phyloP scores from a whole-genome alignment of 73 alveolate genomes.

The Halteria grandinella region DNA sequence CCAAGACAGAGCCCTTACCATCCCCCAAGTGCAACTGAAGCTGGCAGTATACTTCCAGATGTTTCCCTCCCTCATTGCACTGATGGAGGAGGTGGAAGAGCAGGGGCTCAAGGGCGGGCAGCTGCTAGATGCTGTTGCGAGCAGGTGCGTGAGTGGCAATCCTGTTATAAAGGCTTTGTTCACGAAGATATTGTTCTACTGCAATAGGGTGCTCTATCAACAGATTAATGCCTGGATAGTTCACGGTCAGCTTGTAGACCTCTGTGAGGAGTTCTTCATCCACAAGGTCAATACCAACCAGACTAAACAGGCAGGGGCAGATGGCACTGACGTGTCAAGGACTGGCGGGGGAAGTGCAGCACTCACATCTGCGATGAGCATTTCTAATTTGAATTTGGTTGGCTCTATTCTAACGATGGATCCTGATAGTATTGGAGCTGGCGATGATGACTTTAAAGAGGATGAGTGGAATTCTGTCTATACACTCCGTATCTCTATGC shows the following conservation, averaged over 20 bases:
- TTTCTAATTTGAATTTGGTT: slow-evolving; percentile 1
- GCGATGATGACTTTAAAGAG: slow-evolving; percentile 34
- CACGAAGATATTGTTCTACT: slow-evolving; percentile 55
- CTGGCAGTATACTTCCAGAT: slow-evolving; percentile 52
- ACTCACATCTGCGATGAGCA: background rate
- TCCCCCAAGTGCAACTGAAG: slow-evolving; percentile 46
- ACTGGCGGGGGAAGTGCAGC: slow-evolving; percentile 1
- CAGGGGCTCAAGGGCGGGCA: slow-evolving; percentile 73
- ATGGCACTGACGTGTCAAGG: slow-evolving; percentile 14
- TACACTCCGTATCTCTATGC: slow-evolving; percentile 67
- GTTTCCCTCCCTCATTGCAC: slow-evolving; percentile 54
- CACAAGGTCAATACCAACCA: slow-evolving; percentile 48
- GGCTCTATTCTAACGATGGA: slow-evolving; percentile 42
- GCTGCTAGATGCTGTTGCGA: slow-evolving; percentile 54
- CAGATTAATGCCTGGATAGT: slow-evolving; percentile 73
- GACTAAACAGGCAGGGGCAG: slow-evolving; percentile 12
- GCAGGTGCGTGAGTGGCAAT: slow-evolving; percentile 58
- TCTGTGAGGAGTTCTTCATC: slow-evolving; percentile 73
- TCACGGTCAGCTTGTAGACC: slow-evolving; percentile 71
- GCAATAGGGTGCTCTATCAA: slow-evolving; percentile 70
- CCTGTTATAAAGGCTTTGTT: slow-evolving; percentile 69
- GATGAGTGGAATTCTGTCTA: slow-evolving; percentile 74
- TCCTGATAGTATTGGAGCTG: slow-evolving; percentile 37
- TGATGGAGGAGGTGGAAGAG: slow-evolving; percentile 60
- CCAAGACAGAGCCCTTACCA: slow-evolving; percentile 55